A percentile compares a stretch with the other conserved stretches of the same genome.
Conservation (phyloP, 352 stramenopile genomes). For the Paralagenidium karlingii region DNA sequence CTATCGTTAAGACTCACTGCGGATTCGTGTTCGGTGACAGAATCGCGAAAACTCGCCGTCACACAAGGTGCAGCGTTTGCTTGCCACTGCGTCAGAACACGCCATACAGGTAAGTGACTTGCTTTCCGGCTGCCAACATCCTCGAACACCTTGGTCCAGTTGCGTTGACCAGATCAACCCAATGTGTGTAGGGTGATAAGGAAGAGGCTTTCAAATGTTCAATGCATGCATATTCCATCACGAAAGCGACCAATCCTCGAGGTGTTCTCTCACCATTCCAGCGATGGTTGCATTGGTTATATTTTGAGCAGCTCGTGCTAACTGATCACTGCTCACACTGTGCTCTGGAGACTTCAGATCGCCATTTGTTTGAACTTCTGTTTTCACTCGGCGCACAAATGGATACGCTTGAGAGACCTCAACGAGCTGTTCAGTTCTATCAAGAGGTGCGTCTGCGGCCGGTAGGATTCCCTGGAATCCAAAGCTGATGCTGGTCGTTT, state of each 20-base stretch:
- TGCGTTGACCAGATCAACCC: not conserved
- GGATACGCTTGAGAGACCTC: constrained; percentile 25
- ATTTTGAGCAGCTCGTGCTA: not conserved
- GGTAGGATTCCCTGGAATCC: no score
- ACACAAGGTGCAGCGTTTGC: constrained; percentile 29
- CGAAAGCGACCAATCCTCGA: constrained; percentile 44
- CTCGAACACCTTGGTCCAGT: not conserved
- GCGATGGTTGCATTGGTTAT: not conserved
- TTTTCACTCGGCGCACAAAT: constrained; percentile 71
- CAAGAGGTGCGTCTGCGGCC: no score
- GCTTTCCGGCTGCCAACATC: not conserved
- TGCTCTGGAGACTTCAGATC: constrained; percentile 22
- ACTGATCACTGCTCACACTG: not conserved
- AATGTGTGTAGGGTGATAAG: constrained; percentile 15
- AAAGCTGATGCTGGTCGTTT: no score
- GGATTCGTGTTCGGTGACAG: constrained; percentile 6
- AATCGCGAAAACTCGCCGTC: constrained; percentile 44
- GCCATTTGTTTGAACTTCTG: constrained; percentile 62
- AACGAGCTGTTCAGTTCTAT: constrained; percentile 47
- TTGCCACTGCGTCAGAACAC: constrained; percentile 32
- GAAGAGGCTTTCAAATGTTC: constrained; percentile 47
- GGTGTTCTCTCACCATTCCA: constrained; percentile 13
- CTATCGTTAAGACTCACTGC: not conserved
- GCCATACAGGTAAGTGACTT: constrained; percentile 18
- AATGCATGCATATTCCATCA: constrained; percentile 51